Evolutionary conservation across 495 filamentous ascomycete species (phyloP).

Genomic region (Penicillium nucicola): DNA sequence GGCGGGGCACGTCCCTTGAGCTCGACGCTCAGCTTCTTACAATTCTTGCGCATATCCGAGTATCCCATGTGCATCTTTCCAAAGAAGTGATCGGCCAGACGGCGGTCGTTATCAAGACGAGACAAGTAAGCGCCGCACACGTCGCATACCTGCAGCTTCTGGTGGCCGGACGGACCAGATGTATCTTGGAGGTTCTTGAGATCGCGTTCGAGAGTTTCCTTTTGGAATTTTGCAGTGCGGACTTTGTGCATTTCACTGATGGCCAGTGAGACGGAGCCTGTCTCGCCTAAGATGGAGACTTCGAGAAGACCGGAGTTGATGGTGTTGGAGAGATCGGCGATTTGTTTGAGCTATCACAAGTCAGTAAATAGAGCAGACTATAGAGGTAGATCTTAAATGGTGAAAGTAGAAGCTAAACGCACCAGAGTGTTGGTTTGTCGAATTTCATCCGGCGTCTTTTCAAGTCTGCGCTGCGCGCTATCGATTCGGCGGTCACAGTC

Average conservation of each 20-base stretch:
- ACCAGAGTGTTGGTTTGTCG: conserved; percentile 87
- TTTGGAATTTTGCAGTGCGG: conserved; percentile 72
- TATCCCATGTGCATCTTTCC: conserved; percentile 99
- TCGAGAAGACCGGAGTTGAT: conserved; percentile 83
- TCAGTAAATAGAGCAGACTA: neutral
- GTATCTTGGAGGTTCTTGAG: conserved; percentile 91
- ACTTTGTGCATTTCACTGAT: conserved; percentile 84
- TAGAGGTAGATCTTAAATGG: neutral
- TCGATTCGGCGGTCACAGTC: conserved; percentile 96
- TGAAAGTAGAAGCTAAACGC: conserved; percentile 11
- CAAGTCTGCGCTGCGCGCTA: conserved; percentile 79
- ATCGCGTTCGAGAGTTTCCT: conserved; percentile 82
- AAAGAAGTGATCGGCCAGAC: conserved; percentile 96
- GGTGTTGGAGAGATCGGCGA: conserved; percentile 73
- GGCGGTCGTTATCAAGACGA: conserved; percentile 87
- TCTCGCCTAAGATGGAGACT: conserved; percentile 79
- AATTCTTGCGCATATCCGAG: conserved; percentile 93
- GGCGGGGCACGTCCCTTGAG: conserved; percentile 68
- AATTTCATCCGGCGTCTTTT: conserved; percentile 98
- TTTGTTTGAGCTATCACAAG: conserved; percentile 66
- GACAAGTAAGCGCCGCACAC: conserved; percentile 93
- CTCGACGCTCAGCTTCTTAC: conserved; percentile 81
- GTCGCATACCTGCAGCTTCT: conserved; percentile 98
- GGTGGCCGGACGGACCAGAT: conserved; percentile 86
- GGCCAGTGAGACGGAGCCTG: conserved; percentile 73